Evolutionary conservation across 228 moss, liverwort and hornwort genomes (phyloP), one percentile per base, ranked within the genome.

Genomic region (Sphagnum magellanicum): DNA sequence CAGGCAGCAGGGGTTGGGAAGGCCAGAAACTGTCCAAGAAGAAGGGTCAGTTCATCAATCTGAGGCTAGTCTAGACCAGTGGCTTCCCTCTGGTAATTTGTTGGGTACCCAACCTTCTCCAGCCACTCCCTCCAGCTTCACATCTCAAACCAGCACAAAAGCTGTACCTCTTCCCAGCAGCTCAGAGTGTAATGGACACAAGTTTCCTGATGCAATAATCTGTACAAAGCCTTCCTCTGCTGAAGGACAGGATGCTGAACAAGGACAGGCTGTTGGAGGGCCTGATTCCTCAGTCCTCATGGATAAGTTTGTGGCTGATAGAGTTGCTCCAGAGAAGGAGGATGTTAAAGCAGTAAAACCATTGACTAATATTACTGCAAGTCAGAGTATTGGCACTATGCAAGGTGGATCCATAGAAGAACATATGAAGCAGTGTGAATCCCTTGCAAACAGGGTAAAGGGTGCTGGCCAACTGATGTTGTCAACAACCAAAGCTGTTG

Each of bases 21-120:
- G 70, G 16, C 64, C 71, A 68, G 49, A 59, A 57, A 58, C 64
- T 59, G n/a, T 48, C 60, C 52, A 52, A 16, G 47, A 49, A 10
- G 76, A 69, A 68, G 78, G 71, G 66, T 53, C 48, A 58, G 47
- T 67, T 10, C 82, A 87, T 67, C 85, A 77, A 68, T 75, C 75
- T 69, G 83, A 89, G 61, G 74, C 77, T 68, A 82, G 84, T 71
- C 72, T 79, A 50, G 89, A 88, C 65, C 84, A 88, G 59, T 69
- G 71, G 79, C 80, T 81, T 52, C 71, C 74, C 50, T 73, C 76
- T 47, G 70, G 51, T 50, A 80, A 71, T 64, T 74, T 83, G 32
- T 76, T 72, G 47, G 76, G 73, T 69, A 79, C 81, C 49, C 78
- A 70, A 63, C 84, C 74, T 55, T 71, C 76, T 59, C 80, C 74